Percentiles rank a stretch among this genome's conserved stretches.
phyloP scores from a whole-genome alignment of 257 asterid genomes.

The Coffea canephora region DNA sequence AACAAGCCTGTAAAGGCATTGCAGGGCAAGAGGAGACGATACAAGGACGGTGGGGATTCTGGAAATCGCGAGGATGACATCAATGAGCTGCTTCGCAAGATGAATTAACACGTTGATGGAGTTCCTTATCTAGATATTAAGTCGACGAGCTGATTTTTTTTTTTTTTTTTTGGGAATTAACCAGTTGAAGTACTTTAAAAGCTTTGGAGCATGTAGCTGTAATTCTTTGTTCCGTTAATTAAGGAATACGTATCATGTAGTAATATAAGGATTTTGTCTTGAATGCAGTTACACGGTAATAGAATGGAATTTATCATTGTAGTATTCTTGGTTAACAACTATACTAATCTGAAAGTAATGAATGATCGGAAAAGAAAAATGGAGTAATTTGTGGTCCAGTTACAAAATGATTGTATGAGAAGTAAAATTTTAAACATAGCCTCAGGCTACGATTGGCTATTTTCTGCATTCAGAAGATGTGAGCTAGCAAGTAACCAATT shows the following conservation, averaged over 20 bases:
- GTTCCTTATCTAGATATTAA: slow-evolving; percentile 6
- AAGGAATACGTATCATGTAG: background rate
- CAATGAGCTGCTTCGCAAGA: slow-evolving; percentile 69
- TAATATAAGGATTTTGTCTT: background rate
- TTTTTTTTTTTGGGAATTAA: no score
- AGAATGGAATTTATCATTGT: no score
- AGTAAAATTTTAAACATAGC: no score
- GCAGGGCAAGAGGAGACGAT: slow-evolving; percentile 72
- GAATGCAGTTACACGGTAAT: no score
- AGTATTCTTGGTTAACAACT: no score
- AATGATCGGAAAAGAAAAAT: no score
- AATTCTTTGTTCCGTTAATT: background rate
- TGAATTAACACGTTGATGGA: slow-evolving; percentile 53
- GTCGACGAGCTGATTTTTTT: background rate
- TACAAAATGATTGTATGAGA: no score
- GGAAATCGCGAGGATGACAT: slow-evolving; percentile 70
- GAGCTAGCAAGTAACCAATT: no score
- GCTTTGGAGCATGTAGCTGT: background rate
- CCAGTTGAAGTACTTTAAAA: background rate
- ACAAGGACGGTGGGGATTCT: slow-evolving; percentile 84
- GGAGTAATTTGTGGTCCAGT: no score
- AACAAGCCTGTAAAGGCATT: slow-evolving; percentile 75
- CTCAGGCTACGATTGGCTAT: no score
- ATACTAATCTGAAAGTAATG: no score
- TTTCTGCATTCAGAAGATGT: no score